Conservation (phyloP, 2,329 filamentous ascomycete species). For the Sarocladium kiliense region DNA sequence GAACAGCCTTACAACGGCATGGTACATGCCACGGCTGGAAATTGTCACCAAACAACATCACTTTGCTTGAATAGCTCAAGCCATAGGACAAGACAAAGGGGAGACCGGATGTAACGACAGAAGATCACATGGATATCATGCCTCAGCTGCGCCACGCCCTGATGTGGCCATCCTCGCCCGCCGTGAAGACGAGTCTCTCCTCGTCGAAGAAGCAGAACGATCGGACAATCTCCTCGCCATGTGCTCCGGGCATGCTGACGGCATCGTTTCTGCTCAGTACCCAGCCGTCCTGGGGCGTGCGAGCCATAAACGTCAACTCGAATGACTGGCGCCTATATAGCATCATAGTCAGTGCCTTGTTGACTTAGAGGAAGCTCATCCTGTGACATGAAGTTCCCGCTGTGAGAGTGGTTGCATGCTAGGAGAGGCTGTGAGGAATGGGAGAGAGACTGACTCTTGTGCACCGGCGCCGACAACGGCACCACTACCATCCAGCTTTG, state of each 20-base stretch:
- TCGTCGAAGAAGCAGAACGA: conserved; percentile 61
- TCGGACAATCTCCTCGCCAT: conserved; percentile 59
- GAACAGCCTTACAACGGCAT: too few relatives aligned
- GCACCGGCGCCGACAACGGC: conserved; percentile 61
- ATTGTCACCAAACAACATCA: too few relatives aligned
- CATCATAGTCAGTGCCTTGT: not conserved
- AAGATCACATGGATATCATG: not conserved
- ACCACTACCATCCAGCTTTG: conserved; percentile 52
- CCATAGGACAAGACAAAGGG: too few relatives aligned
- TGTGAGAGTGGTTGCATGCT: not conserved
- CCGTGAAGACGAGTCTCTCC: conserved; percentile 52
- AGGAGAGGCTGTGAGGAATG: too few relatives aligned
- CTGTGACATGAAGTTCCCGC: not conserved
- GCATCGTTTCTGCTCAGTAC: conserved; percentile 47
- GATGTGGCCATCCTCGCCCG: conserved; percentile 53
- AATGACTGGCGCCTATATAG: conserved; percentile 47
- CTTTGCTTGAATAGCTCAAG: too few relatives aligned
- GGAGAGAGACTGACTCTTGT: conserved; percentile 52
- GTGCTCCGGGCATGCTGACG: conserved; percentile 56
- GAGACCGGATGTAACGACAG: too few relatives aligned
- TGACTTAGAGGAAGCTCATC: not conserved
- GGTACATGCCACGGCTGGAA: too few relatives aligned
- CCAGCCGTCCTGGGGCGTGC: conserved; percentile 42
- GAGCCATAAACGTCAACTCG: conserved; percentile 54
- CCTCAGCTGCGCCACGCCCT: conserved; percentile 44